Base-by-base conservation (phyloP, 2,329 filamentous ascomycete genomes). In the Xenoacremonium recifei region DNA sequence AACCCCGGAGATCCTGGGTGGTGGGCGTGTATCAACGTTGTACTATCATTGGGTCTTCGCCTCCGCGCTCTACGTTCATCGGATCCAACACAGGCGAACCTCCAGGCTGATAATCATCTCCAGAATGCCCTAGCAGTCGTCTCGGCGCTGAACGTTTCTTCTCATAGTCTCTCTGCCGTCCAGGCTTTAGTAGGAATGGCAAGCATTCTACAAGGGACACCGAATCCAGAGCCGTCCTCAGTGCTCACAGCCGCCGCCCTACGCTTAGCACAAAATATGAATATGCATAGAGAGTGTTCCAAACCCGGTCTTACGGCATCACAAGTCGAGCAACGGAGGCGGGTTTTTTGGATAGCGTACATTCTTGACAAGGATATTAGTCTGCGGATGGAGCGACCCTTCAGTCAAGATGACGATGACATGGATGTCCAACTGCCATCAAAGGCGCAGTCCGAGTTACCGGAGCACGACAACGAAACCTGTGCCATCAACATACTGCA, bases 21-120 rank as follows among this genome's bases (percentile, higher is more conserved):
- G 53, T 57, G 54, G 54, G 54, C 54, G 4, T 56, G 53, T 25
- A 39, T 57, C 35, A 57, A 57, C 34, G 51, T 57, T 17, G 47
- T 50, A 20, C 35, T 57, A 3, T 48, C 51, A 6, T 33, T 57
- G 3, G 51, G 49, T 1, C 47, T 51, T 32, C 51, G 47, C 16
- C 48, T 56, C 34, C 54, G 53, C 4, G 46, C 47, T 10, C 44
- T 54, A 44, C 45, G 49, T n/a, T 42, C 33, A n/a, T 35, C 42
- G n/a, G 47, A 55, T 9, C 32, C 44, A 2, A 20, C 35, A 3
- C 34, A 38, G 6, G 46, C 53, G 39, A 54, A 52, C 21, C n/a
- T 25, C 9, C 43, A 45, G 13, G 39, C 54, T 2, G 44, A 29
- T 21, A 44, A 45, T 5, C 48, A 57, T 19, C 39, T 49, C 5